Base-by-base conservation (phyloP, 1,284 basidiomycete species). In the Pseudozyma pruni region DNA sequence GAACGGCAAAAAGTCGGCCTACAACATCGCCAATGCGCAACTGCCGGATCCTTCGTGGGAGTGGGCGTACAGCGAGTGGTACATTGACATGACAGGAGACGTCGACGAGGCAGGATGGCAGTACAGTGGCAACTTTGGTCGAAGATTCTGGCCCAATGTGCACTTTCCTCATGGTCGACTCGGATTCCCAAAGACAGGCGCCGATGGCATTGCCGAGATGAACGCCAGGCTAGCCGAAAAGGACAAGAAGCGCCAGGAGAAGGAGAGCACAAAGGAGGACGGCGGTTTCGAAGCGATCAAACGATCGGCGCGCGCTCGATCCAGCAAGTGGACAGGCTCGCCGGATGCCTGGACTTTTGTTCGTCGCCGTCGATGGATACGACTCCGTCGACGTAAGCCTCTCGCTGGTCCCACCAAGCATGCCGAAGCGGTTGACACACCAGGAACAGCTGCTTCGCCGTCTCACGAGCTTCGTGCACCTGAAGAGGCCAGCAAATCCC, bases 51-150 rank as follows among this genome's bases (percentile, higher is more conserved):
- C 78, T 4, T 74, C 72, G 8, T 81, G 80, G 80, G 80, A 81
- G 39, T 81, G 80, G 80, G 79, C 79, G 17, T 76, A 81, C 33
- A 60, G 59, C 13, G 75, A 78, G 25, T 81, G 80, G 80, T 57
- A 75, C 45, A 78, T 81, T 56, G 80, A 81, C 62, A 81, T 81
- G 80, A 75, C 75, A 0, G 79, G 78, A 39, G 79, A 81, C 40
- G 79, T 78, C 8, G 80, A 81, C 38, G 79, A 81, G 55, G 73
- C 76, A 3, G 80, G 80, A 25, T 81, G 80, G 80, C 79, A 81
- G 61, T 81, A 81, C 54, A 72, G 72, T 35, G 71, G 75, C 48
- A 72, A 72, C 43, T 81, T 81, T 46, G 75, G 77, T 16, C 55
- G 70, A 14, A 43, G 68, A 10, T 64, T 71, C 59, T 70, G 67